Evolutionary conservation across 208 protist genomes (phyloP).

Genomic region (Crithidia brevicula): DNA sequence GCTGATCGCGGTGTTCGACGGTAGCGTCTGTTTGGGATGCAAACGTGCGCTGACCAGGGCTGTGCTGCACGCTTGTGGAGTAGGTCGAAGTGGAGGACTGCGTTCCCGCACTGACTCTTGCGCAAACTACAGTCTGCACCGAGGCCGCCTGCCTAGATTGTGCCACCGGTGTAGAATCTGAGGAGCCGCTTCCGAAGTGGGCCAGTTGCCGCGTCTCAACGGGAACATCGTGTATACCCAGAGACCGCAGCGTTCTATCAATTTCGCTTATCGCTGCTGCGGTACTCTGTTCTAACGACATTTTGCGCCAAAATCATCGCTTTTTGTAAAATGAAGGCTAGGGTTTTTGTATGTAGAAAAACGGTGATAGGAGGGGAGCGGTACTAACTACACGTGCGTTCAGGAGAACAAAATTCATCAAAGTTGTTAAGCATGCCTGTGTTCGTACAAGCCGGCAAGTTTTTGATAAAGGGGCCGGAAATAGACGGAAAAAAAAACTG

Average conservation of each 20-base stretch:
- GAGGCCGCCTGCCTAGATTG: background rate
- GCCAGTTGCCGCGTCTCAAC: background rate
- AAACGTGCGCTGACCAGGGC: background rate
- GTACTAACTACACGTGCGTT: no score
- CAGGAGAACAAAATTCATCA: no score
- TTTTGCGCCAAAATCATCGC: background rate
- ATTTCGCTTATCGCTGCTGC: slow-evolving; percentile 28
- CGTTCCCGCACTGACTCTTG: background rate
- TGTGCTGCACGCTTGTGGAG: slow-evolving; percentile 18
- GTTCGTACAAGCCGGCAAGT: no score
- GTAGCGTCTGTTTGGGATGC: slow-evolving; percentile 2
- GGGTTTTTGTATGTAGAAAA: no score
- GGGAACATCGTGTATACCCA: slow-evolving; percentile 17
- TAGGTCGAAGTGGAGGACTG: slow-evolving; percentile 4
- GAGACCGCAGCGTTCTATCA: slow-evolving; percentile 25
- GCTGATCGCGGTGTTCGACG: background rate
- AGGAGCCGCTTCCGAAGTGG: background rate
- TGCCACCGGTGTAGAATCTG: background rate
- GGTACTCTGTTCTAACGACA: slow-evolving; percentile 22
- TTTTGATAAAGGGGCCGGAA: slow-evolving; percentile 1
- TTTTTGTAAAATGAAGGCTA: no score
- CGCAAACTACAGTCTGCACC: background rate
- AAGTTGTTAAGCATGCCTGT: no score
- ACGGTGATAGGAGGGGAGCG: background rate
- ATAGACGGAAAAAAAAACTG: slow-evolving; percentile 1